phyloP scores from a whole-genome alignment of 306 rosid species.

The Luffa acutangula region DNA sequence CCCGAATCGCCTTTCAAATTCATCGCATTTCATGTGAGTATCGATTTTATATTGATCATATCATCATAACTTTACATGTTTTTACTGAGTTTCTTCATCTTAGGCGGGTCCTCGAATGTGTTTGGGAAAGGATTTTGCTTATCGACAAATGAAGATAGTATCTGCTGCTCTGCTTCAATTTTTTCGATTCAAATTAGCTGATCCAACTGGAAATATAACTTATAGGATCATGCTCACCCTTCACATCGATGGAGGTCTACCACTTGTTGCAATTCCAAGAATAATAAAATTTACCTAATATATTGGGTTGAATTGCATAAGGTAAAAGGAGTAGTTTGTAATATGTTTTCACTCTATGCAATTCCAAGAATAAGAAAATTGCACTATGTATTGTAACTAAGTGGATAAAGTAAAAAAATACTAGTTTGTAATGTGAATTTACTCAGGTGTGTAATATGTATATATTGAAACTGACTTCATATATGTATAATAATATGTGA shows the following conservation, averaged over 20 bases:
- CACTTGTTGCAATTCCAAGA: constrained; percentile 41
- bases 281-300: background rate
- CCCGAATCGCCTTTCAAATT: constrained; percentile 73
- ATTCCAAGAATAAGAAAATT: background rate
- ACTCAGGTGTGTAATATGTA: background rate
- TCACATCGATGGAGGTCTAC: constrained; percentile 63
- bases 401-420: background rate
- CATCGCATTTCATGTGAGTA: constrained; percentile 64
- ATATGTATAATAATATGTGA: too few species aligned
- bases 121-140: constrained; percentile 68
- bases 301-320: background rate
- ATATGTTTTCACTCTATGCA: background rate
- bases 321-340: background rate
- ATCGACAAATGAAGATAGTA: constrained; percentile 69
- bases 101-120: constrained; percentile 72
- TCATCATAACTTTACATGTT: background rate
- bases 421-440: background rate
- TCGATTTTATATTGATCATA: background rate
- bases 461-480: background rate
- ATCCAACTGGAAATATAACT: constrained; percentile 27
- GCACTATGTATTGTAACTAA: background rate
- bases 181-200: constrained; percentile 47
- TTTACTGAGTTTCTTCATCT: background rate
- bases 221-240: constrained; percentile 67
- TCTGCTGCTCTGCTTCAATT: constrained; percentile 41